Base-by-base conservation (phyloP, 768 basidiomycete genomes). In the Rhodotorula diobovata region DNA sequence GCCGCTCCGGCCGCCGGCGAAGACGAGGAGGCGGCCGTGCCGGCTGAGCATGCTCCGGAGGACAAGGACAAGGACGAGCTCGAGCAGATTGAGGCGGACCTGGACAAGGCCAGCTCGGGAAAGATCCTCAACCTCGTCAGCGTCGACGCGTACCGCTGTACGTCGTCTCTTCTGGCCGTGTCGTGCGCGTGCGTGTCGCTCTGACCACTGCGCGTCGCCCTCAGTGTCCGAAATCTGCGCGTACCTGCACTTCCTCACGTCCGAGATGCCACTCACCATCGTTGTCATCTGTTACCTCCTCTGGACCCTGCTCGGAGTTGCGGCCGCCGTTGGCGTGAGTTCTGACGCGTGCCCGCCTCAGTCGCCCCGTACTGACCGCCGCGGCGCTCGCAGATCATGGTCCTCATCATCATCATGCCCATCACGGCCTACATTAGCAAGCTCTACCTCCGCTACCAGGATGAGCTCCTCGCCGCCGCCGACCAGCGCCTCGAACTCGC, bases 401-500 rank as follows among this genome's bases (percentile, higher is more conserved):
- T 73, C 46, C 62, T 79, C 45, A 21, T 77, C 37, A 21, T 67
- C 32, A 67, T 78, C 30, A 39, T 73, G 6, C 79, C 79, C 0
- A 34, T 77, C 7, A 72, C 78, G 35, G 66, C 71, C 28, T 50
- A 32, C 34, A 53, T 77, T 54, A 66, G 70, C 12, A 43, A 43
- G 20, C 61, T 77, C 11, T 80, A 73, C 71, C 69, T 75, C 61
- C 65, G 57, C n/a, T 77, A 68, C 68, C 73, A 77, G 51, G 63
- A 64, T 28, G 20, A 77, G 61, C 78, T 82, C 41, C 79, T 82
- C 62, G 75, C 73, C 23, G 82, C 82, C 3, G 81, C 81, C 4
- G 82, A 83, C 65, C 78, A 76, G 14, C 78, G 82, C 15, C 77
- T 83, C 28, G 79, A 81, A 53, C 76, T 80, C 39, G 79, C 81